These are phyloP conservation scores for Hypoxylon subgilvum DNA, from an alignment of 495 filamentous ascomycete genomes.

Conservation along the genomic window DNA sequence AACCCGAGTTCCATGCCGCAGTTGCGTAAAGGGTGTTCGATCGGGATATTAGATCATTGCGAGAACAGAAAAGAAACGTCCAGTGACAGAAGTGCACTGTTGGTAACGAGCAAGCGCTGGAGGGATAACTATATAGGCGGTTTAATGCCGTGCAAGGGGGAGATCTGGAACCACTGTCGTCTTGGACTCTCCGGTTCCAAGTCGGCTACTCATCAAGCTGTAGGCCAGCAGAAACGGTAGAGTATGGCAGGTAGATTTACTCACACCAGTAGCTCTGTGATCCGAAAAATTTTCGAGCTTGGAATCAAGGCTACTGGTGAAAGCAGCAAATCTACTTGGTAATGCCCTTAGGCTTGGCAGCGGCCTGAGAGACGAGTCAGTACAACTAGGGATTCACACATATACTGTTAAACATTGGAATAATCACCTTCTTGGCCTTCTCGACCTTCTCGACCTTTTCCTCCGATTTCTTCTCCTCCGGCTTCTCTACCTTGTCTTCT, in stretches of 20 bases:
- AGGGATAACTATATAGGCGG: neutral
- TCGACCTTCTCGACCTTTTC: constrained; percentile 44
- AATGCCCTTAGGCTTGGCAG: constrained; percentile 47
- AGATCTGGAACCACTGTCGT: neutral
- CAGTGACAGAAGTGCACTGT: neutral
- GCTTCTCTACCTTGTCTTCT: constrained; percentile 31
- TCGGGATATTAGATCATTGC: constrained; percentile 4
- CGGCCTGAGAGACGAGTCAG: constrained; percentile 14
- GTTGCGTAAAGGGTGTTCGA: neutral
- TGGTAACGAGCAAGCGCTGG: neutral
- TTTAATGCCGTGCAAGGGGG: neutral
- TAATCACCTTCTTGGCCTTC: constrained; percentile 32
- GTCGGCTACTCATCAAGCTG: neutral
- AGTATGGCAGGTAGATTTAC: neutral
- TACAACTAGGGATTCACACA: neutral
- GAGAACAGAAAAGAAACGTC: constrained; percentile 13
- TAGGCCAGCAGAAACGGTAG: neutral
- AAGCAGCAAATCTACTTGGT: constrained; percentile 43
- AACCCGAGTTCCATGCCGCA: neutral
- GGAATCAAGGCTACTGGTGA: neutral
- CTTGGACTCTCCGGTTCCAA: neutral
- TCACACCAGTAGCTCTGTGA: neutral
- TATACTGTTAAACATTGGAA: neutral
- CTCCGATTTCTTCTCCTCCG: constrained; percentile 18
- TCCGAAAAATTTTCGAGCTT: neutral